Conservation (phyloP, 345 rosid genomes). For the Excoecaria agallocha region DNA sequence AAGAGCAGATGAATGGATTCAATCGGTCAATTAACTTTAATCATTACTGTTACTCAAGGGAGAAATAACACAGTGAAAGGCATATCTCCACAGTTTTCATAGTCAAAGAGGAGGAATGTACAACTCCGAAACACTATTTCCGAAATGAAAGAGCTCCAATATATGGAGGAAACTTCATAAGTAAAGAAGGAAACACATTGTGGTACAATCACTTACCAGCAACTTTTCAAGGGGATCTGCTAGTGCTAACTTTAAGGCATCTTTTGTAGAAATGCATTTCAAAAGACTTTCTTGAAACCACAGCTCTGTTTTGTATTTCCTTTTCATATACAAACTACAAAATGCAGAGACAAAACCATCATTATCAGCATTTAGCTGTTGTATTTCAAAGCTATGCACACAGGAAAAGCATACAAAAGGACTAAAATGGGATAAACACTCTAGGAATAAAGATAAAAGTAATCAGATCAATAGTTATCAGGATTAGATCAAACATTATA, state of each 20-base stretch:
- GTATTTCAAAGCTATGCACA: neutral
- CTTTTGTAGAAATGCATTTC: conserved; percentile 54
- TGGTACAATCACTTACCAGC: conserved; percentile 49
- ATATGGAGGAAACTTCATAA: neutral
- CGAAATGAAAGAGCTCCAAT: too few relatives aligned
- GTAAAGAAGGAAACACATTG: neutral
- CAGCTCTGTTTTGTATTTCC: conserved; percentile 53
- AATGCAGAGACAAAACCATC: conserved; percentile 4
- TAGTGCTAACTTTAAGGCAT: conserved; percentile 62
- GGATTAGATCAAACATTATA: neutral
- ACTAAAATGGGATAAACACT: neutral
- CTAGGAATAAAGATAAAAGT: neutral
- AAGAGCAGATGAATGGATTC: neutral
- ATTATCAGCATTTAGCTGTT: neutral
- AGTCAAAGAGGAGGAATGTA: too few relatives aligned
- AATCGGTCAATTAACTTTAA: neutral
- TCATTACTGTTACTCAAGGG: neutral
- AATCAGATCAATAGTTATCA: neutral
- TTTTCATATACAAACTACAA: conserved; percentile 57
- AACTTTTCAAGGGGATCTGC: conserved; percentile 44
- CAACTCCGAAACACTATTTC: too few relatives aligned
- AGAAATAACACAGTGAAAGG: too few relatives aligned
- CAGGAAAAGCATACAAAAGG: neutral
- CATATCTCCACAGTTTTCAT: too few relatives aligned
- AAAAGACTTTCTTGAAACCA: conserved; percentile 47